Conservation (phyloP, 2,329 filamentous ascomycete genomes). For the Colletotrichum limetticola region DNA sequence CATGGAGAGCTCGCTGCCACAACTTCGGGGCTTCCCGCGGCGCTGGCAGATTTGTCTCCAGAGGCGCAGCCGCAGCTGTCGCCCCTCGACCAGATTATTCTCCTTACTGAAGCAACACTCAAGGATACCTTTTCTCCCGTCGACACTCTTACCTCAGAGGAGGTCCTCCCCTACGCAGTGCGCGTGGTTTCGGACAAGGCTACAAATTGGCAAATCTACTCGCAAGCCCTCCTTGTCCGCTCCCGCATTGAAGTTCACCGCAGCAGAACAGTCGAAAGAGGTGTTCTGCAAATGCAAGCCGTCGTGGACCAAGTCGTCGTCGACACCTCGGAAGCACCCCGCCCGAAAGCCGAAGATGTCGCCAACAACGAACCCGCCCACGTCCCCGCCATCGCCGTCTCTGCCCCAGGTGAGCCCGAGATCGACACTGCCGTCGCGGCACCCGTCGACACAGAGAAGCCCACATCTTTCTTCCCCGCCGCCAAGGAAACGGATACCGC, state of each 20-base stretch:
- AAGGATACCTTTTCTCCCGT: constrained; percentile 87
- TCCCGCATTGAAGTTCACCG: constrained; percentile 90
- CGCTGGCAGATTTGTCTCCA: constrained; percentile 75
- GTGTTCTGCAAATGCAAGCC: constrained; percentile 91
- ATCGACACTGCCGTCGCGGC: not conserved
- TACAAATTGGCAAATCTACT: constrained; percentile 98
- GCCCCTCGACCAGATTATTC: constrained; percentile 88
- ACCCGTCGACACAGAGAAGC: constrained; percentile 50
- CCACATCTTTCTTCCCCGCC: constrained; percentile 84
- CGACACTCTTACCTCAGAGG: constrained; percentile 89
- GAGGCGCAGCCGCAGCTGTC: constrained; percentile 84
- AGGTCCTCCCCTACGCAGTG: constrained; percentile 90
- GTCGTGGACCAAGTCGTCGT: constrained; percentile 95
- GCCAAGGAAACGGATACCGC: constrained; percentile 82
- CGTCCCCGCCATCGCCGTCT: constrained; percentile 59
- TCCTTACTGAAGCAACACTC: constrained; percentile 88
- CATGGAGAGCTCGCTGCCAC: constrained; percentile 48
- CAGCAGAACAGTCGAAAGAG: constrained; percentile 88
- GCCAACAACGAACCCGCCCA: constrained; percentile 40
- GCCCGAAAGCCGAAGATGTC: constrained; percentile 37
- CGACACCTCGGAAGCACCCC: constrained; percentile 68
- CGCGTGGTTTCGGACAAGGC: constrained; percentile 89
- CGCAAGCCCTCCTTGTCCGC: constrained; percentile 88
- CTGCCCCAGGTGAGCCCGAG: constrained; percentile 44
- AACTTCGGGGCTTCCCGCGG: constrained; percentile 62